These are phyloP conservation scores for Saccharomycopsis microspora DNA, from an alignment of 805 yeast genomes.

Conservation along the genomic window DNA sequence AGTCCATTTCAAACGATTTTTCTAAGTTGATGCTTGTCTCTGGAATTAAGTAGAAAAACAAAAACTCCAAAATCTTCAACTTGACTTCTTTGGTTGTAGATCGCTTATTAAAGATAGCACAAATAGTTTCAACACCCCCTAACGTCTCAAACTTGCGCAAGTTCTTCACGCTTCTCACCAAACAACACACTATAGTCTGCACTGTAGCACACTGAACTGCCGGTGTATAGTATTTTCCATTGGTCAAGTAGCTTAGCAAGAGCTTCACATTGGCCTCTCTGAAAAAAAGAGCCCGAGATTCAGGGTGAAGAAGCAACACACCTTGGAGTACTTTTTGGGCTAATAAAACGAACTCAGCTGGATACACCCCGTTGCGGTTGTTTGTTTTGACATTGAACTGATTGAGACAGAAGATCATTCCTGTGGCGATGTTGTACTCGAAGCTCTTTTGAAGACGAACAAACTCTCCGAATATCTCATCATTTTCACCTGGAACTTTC, in stretches of 20 bases:
- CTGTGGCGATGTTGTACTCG: conserved; percentile 36
- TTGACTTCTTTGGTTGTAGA: conserved; percentile 40
- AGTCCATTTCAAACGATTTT: conserved; percentile 11
- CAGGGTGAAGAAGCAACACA: conserved; percentile 44
- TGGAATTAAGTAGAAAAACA: conserved; percentile 57
- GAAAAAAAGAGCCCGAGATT: conserved; percentile 38
- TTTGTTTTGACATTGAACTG: conserved; percentile 17
- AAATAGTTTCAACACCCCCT: conserved; percentile 43
- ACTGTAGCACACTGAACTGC: conserved; percentile 30
- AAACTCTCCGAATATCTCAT: conserved; percentile 28
- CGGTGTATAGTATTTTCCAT: conserved; percentile 13
- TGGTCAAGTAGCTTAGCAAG: conserved; percentile 9
- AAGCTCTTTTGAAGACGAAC: conserved; percentile 39
- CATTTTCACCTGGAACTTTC: conserved; percentile 21
- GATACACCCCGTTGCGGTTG: conserved; percentile 12
- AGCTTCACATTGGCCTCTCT: conserved; percentile 28
- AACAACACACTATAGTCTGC: conserved; percentile 43
- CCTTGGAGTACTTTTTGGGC: conserved; percentile 42
- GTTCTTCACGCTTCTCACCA: conserved; percentile 46
- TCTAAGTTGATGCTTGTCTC: conserved; percentile 28
- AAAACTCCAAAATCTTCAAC: conserved; percentile 54
- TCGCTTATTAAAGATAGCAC: conserved; percentile 31
- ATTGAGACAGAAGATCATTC: conserved; percentile 23
- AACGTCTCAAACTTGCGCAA: conserved; percentile 47
- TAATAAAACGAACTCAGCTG: conserved; percentile 18